phyloP scores from a whole-genome alignment of 371 early-diverging fungal genomes.

The Lichtheimia ornata region DNA sequence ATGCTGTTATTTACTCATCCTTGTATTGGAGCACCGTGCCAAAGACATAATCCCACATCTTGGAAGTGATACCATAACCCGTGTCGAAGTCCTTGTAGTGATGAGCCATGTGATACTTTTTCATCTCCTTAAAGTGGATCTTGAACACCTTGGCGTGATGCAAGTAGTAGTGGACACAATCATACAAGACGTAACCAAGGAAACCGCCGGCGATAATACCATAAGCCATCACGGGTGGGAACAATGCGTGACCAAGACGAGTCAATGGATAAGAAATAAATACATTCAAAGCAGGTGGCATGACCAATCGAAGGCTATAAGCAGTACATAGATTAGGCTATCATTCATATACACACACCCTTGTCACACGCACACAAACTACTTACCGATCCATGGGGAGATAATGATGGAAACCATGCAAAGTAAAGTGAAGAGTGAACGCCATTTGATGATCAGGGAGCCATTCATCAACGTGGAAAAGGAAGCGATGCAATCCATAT shows the following conservation, averaged over 20 bases:
- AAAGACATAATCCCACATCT: conserved; percentile 86
- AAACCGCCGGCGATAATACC: conserved; percentile 72
- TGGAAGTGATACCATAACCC: conserved; percentile 90
- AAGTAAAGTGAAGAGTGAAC: conserved; percentile 80
- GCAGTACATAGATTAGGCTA: background rate
- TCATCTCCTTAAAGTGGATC: conserved; percentile 77
- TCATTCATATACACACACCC: background rate
- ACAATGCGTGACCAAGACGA: conserved; percentile 49
- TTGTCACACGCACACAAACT: no score
- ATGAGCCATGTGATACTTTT: conserved; percentile 90
- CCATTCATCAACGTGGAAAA: conserved; percentile 89
- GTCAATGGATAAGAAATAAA: conserved; percentile 61
- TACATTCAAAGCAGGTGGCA: conserved; percentile 89
- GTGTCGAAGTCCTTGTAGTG: conserved; percentile 85
- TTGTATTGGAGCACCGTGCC: conserved; percentile 43
- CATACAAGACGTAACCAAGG: conserved; percentile 84
- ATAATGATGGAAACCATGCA: conserved; percentile 96
- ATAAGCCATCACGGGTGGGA: conserved; percentile 53
- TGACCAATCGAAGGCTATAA: conserved; percentile 80
- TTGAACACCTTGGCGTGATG: conserved; percentile 82
- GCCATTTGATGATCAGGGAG: conserved; percentile 83
- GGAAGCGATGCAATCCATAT: conserved; percentile 88
- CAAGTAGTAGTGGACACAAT: conserved; percentile 88
- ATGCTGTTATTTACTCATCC: conserved; percentile 1
- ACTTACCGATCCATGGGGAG: conserved; percentile 91